Base-by-base conservation (phyloP, 441 rosid genomes). In the Viola pubescens region DNA sequence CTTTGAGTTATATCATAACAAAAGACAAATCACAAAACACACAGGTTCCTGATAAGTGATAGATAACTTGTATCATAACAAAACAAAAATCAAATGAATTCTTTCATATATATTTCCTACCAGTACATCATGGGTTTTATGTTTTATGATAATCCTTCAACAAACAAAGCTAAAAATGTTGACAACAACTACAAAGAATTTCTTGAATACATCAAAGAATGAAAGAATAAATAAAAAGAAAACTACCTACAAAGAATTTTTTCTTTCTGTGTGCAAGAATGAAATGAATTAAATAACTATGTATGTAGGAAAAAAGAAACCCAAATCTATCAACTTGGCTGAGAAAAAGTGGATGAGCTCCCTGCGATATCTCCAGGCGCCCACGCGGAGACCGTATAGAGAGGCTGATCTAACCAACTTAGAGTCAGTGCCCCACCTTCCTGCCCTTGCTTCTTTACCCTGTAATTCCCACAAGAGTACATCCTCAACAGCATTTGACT, bases 371-470 rank as follows among this genome's bases (percentile, higher is more conserved):
- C 86, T 14, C 64, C 66, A n/a, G 85, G 84, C 9, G 68, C 48
- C 98, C 98, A 92, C 5, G 89, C 88, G 0, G 98, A 92, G 78
- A 89, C 84, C 4, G 98, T 80, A 39, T 79, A 89, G 16, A 92
- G 94, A 53, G 90, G 83, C 79, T 89, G 94, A 68, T 84, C 97
- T 64, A 73, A 71, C 94, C 94, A 87, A 63, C 81, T 75, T 43
- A 92, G 73, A 1, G 97, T 87, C 4, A 89, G 73, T 12, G 85
- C 95, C 1, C 71, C 76, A 14, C 69, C 79, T 4, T 74, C 85
- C 54, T 75, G 74, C 60, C 72, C 76, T 63, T 72, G 82, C 70
- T 59, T 78, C 34, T 65, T 65, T 7, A 84, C 84, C 16, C 64
- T 61, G 60, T 77, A 91, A 34, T 73, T 75, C 37, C 57, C 86